A percentile compares a stretch with the other conserved stretches of the same genome.
phyloP scores from a whole-genome alignment of 495 filamentous ascomycete species.

The Aspergillus sparsus region DNA sequence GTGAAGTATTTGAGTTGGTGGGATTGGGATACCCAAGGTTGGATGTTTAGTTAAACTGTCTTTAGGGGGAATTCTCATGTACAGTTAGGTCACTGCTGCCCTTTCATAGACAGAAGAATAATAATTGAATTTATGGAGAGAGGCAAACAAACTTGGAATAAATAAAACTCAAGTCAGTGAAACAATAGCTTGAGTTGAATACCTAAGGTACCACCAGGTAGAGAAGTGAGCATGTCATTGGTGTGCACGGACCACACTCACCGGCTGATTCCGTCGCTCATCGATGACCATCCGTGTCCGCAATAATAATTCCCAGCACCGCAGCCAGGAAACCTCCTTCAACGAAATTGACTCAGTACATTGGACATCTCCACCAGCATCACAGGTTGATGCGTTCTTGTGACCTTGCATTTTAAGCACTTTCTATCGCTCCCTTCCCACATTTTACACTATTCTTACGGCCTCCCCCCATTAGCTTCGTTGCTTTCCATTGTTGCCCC shows the following conservation, averaged over 20 bases:
- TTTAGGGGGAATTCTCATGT: no score
- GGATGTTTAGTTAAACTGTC: no score
- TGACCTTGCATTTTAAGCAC: not conserved
- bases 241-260: constrained; percentile 20
- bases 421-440: constrained; percentile 17
- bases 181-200: no score
- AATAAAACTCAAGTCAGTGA: no score
- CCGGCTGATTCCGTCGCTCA: constrained; percentile 13
- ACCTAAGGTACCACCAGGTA: not conserved
- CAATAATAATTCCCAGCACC: not conserved
- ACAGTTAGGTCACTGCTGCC: no score
- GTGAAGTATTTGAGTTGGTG: no score
- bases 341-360: not conserved
- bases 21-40: no score
- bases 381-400: constrained; percentile 18
- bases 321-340: not conserved
- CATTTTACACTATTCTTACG: not conserved
- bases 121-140: no score
- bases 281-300: not conserved
- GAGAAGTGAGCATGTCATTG: constrained; percentile 11
- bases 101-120: no score
- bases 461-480: not conserved
- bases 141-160: no score
- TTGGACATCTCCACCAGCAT: constrained; percentile 13
- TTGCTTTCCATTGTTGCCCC: not conserved